These are phyloP conservation scores for Begonia peltatifolia DNA, from an alignment of 306 rosid genomes.

Conservation along the genomic window DNA sequence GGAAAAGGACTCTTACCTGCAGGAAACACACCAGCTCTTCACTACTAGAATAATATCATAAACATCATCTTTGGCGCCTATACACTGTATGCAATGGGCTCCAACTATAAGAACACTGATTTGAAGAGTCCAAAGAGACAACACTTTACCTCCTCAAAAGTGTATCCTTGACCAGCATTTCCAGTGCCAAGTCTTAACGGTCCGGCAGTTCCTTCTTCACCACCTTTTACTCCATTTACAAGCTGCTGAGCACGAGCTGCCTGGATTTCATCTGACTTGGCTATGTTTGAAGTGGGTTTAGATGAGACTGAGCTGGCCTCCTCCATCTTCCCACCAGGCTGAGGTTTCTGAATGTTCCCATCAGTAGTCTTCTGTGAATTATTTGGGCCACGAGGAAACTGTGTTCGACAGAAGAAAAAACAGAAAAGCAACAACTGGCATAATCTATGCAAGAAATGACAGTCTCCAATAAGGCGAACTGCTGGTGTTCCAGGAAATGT, in stretches of 20 bases:
- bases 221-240: slow-evolving; percentile 56
- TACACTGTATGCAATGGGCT: no score
- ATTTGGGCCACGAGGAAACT: slow-evolving; percentile 60
- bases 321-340: slow-evolving; percentile 61
- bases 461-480: slow-evolving; percentile 94
- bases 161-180: slow-evolving; percentile 99
- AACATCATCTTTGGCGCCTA: no score
- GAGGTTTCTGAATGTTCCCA: slow-evolving; percentile 60
- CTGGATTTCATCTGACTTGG: slow-evolving; percentile 66
- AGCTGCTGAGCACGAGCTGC: slow-evolving; percentile 45
- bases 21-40: slow-evolving; percentile 11
- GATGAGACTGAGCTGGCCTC: slow-evolving; percentile 34
- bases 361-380: slow-evolving; percentile 59
- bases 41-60: not conserved
- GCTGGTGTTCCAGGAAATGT: slow-evolving; percentile 99
- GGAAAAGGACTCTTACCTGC: slow-evolving; percentile 82
- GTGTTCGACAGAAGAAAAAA: slow-evolving; percentile 88
- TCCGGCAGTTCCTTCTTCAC: slow-evolving; percentile 61
- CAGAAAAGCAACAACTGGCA: slow-evolving; percentile 97
- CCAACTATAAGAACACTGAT: no score
- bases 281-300: slow-evolving; percentile 44
- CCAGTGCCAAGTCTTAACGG: slow-evolving; percentile 80
- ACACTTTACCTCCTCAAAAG: slow-evolving; percentile 71
- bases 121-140: no score
- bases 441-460: slow-evolving; percentile 90